Base-by-base conservation (phyloP, 352 stramenopile genomes). In the Saprolegnia diclina region DNA sequence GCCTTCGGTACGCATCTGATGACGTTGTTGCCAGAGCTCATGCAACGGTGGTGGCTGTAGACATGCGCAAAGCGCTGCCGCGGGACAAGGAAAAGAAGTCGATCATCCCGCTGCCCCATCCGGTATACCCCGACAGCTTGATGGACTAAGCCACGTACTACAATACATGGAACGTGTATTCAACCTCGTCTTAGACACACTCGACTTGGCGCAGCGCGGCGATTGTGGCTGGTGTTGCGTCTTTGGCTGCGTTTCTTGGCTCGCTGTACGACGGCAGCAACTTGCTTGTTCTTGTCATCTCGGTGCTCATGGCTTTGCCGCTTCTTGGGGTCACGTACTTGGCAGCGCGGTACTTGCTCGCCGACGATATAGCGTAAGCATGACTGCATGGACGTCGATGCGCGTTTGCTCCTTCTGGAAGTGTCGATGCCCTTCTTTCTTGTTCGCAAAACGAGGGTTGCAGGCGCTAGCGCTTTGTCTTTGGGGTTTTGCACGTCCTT, bases 1-100 rank as follows among this genome's bases (percentile, higher is more conserved):
- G 92, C 91, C 0, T 97, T 95, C 57, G 88, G 87, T 95, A 83
- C 21, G 5, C 38, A 74, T 18, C 50, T 38, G 9, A 0, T 45
- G 37, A 1, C 22, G 32, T 42, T 56, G 40, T 46, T 14, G 13
- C 29, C 29, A 6, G 29, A 6, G 29, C 29, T 67, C 21, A 46
- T 71, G 48, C 56, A 71, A 14, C 4, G 35, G 40, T 56, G 57
- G 42, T 54, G 32, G 32, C 16, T 69, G 42, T 69, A 95, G 91
- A 98, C 83, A 98, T 98, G 92, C 80, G 92, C 66, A 98, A 98
- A 74, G 88, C 91, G 19, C 77, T 98, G 19, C 77, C 83, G 21
- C 75, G 92, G 73, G 92, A 98, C 65, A 75, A 83, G 53, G 75
- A 95, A 56, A 96, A 97, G 65, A 91, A 93, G 56, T 96, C 88